Conservation (phyloP, 345 rosid genomes). For the Psidium friedrichsthalianum region DNA sequence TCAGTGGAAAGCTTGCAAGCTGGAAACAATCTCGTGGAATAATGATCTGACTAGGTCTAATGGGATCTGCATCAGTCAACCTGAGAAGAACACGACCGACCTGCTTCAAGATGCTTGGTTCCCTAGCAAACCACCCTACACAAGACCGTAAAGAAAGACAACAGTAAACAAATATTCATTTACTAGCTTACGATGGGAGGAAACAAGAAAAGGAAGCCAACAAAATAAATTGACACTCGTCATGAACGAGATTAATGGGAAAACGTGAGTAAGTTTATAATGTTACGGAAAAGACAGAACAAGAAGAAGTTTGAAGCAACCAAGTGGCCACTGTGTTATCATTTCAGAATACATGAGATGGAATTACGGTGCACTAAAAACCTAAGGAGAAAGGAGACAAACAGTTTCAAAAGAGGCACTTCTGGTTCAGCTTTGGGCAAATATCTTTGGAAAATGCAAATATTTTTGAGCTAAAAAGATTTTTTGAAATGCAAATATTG, state of each 20-base stretch:
- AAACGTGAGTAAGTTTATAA: background rate
- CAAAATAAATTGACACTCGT: background rate
- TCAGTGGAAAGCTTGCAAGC: slow-evolving; percentile 51
- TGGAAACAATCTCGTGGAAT: slow-evolving; percentile 66
- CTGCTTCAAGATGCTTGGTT: slow-evolving; percentile 43
- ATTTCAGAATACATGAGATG: background rate
- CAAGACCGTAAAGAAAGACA: background rate
- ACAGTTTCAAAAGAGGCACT: background rate
- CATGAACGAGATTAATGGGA: background rate
- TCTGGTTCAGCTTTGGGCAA: no score
- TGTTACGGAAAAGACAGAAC: background rate
- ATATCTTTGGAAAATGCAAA: no score
- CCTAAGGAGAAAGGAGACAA: background rate
- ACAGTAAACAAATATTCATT: background rate
- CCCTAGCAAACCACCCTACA: slow-evolving; percentile 89
- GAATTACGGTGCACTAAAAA: background rate
- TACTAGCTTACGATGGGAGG: background rate
- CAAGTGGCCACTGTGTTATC: background rate
- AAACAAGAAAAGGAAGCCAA: background rate
- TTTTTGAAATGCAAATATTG: no score
- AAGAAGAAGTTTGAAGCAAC: background rate
- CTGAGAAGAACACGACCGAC: slow-evolving; percentile 57
- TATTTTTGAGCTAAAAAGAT: no score
- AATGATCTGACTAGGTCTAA: slow-evolving; percentile 36
- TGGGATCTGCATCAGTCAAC: slow-evolving; percentile 15